Percentiles rank a stretch among this genome's conserved stretches.
phyloP scores from a whole-genome alignment of 129 eudicot genomes.

The Flaveria bidentis region DNA sequence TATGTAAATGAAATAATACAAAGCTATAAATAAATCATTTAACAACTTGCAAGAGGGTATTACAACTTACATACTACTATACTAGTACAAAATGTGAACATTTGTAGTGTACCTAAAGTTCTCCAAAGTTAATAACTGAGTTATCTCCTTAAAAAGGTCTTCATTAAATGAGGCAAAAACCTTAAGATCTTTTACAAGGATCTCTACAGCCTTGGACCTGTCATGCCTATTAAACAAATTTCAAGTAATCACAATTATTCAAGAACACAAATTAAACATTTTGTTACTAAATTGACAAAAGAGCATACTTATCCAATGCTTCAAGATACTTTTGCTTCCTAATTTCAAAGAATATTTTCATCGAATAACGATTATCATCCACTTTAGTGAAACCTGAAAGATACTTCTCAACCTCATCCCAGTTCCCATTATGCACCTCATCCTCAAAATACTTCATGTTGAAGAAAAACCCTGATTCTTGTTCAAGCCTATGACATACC shows the following conservation, averaged over 20 bases:
- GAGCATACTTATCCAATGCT: constrained; percentile 85
- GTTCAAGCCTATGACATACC: constrained; percentile 55
- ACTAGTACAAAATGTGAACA: background rate
- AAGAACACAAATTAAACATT: background rate
- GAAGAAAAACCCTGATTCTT: constrained; percentile 89
- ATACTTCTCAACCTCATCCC: constrained; percentile 89
- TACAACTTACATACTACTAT: background rate
- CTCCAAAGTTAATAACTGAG: constrained; percentile 77
- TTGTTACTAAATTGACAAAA: background rate
- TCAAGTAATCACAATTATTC: constrained; percentile 20
- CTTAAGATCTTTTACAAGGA: constrained; percentile 90
- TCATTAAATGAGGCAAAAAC: constrained; percentile 93
- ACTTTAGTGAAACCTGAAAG: constrained; percentile 91
- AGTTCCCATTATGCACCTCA: constrained; percentile 80
- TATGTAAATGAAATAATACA: constrained; percentile 13
- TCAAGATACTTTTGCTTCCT: constrained; percentile 97
- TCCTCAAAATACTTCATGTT: constrained; percentile 96
- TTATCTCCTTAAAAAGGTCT: constrained; percentile 87
- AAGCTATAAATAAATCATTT: background rate
- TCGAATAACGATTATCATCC: constrained; percentile 89
- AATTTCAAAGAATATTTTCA: constrained; percentile 94
- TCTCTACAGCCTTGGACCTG: constrained; percentile 82
- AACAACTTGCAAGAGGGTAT: background rate
- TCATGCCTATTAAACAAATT: constrained; percentile 58
- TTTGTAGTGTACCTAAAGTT: constrained; percentile 66